phyloP scores from a whole-genome alignment of 352 stramenopile species.

The Phytopythium ostracodes region DNA sequence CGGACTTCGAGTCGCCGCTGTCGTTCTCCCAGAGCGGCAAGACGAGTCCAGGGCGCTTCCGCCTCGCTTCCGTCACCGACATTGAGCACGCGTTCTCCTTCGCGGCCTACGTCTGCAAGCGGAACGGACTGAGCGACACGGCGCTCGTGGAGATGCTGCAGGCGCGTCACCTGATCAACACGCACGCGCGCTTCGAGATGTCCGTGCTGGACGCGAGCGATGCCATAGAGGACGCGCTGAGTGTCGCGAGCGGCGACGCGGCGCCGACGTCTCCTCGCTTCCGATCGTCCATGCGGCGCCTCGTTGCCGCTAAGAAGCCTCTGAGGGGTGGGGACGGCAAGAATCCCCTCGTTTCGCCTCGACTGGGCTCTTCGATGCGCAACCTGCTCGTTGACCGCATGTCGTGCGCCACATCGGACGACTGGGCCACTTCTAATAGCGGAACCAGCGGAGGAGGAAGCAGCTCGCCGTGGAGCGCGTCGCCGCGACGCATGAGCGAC shows the following conservation, averaged over 20 bases:
- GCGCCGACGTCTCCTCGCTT: constrained; percentile 27
- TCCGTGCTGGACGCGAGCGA: constrained; percentile 13
- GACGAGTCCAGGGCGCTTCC: constrained; percentile 10
- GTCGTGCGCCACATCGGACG: constrained; percentile 9
- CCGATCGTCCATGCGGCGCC: constrained; percentile 11
- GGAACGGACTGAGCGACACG: constrained; percentile 75
- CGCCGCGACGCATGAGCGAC: constrained; percentile 61
- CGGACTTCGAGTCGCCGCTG: constrained; percentile 12
- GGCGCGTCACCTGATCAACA: constrained; percentile 71
- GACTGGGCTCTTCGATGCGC: constrained; percentile 21
- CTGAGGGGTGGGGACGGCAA: constrained; percentile 3
- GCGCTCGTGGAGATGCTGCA: constrained; percentile 84
- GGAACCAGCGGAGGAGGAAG: constrained; percentile 5
- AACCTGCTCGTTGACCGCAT: constrained; percentile 6
- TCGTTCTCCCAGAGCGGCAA: not conserved
- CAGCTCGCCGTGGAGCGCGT: constrained; percentile 21
- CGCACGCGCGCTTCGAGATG: constrained; percentile 65
- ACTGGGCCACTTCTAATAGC: constrained; percentile 10
- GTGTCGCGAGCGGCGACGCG: not conserved
- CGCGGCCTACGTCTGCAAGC: constrained; percentile 80
- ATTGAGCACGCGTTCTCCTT: constrained; percentile 86
- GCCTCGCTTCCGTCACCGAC: constrained; percentile 55
- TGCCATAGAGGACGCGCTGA: constrained; percentile 4
- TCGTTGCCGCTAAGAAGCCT: not conserved
- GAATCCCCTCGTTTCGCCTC: constrained; percentile 11